A percentile compares a stretch with the other conserved stretches of the same genome.
phyloP scores from a whole-genome alignment of 352 stramenopile species.

The Phytopythium sindhum region DNA sequence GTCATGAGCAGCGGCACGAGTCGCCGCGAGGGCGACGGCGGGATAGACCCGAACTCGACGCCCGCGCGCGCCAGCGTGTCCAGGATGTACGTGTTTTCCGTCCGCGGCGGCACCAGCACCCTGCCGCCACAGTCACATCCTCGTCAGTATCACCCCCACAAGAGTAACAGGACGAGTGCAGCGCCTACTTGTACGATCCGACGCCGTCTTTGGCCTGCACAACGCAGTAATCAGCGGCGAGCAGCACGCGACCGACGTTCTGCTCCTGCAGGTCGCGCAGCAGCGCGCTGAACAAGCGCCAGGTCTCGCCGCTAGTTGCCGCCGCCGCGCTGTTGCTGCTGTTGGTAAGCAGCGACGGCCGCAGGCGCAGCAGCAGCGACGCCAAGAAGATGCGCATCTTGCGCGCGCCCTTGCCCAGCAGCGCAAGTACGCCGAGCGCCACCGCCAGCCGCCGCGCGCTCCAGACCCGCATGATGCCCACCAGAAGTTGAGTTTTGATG shows the following conservation, averaged over 20 bases:
- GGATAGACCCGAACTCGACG: constrained; percentile 68
- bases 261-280: constrained; percentile 43
- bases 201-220: constrained; percentile 43
- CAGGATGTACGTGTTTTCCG: constrained; percentile 65
- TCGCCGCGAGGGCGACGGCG: constrained; percentile 36
- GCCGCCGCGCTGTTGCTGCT: constrained; percentile 9
- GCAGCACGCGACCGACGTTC: constrained; percentile 59
- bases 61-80: constrained; percentile 54
- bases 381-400: constrained; percentile 27
- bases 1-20: constrained; percentile 60
- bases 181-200: constrained; percentile 53
- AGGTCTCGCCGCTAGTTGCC: constrained; percentile 20
- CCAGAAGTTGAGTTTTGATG: too few relatives aligned
- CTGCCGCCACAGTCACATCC: constrained; percentile 23
- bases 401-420: constrained; percentile 18
- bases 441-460: constrained; percentile 31
- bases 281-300: constrained; percentile 73
- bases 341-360: constrained; percentile 12
- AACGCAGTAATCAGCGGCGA: constrained; percentile 54
- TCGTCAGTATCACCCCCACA: constrained; percentile 7
- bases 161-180: too few relatives aligned
- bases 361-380: constrained; percentile 37
- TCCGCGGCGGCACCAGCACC: constrained; percentile 70
- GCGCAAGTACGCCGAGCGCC: constrained; percentile 29
- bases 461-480: constrained; percentile 22